phyloP scores from a whole-genome alignment of 768 basidiomycete genomes.

The Lepiota venenata region DNA sequence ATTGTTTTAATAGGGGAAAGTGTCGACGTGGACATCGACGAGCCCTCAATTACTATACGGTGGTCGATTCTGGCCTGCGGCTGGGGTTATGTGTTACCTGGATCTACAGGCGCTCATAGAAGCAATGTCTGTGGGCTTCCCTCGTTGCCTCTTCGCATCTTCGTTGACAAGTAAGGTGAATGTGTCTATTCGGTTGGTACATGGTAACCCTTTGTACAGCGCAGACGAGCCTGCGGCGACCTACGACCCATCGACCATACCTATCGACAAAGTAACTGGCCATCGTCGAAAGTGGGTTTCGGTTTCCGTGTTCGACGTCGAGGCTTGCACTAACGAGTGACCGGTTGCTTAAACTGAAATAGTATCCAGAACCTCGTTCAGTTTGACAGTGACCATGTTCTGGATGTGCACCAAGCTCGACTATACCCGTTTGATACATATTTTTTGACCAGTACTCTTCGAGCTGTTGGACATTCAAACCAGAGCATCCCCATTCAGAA shows the following conservation, averaged over 20 bases:
- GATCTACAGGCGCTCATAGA: slow-evolving; percentile 44
- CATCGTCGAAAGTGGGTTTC: slow-evolving; percentile 37
- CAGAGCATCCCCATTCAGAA: slow-evolving; percentile 38
- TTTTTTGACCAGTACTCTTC: slow-evolving; percentile 44
- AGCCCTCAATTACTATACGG: slow-evolving; percentile 51
- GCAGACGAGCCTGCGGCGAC: slow-evolving; percentile 30
- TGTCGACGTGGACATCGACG: slow-evolving; percentile 57
- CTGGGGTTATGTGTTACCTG: slow-evolving; percentile 36
- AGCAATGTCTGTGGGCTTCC: slow-evolving; percentile 46
- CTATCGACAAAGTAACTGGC: slow-evolving; percentile 36
- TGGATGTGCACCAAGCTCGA: slow-evolving; percentile 51
- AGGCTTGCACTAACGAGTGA: neutral
- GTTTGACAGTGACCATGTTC: slow-evolving; percentile 53
- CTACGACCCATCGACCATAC: slow-evolving; percentile 47
- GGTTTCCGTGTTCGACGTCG: neutral
- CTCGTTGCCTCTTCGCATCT: slow-evolving; percentile 35
- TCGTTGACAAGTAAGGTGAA: slow-evolving; percentile 43
- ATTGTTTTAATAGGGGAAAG: slow-evolving; percentile 53
- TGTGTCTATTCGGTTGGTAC: too few relatives aligned
- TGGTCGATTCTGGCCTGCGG: slow-evolving; percentile 59
- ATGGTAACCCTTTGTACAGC: slow-evolving; percentile 19
- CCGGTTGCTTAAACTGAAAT: neutral
- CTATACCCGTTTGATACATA: slow-evolving; percentile 60
- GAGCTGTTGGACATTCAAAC: slow-evolving; percentile 32
- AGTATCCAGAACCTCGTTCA: slow-evolving; percentile 55